phyloP scores from a whole-genome alignment of 768 basidiomycete genomes.

The Amanita brunnescens region DNA sequence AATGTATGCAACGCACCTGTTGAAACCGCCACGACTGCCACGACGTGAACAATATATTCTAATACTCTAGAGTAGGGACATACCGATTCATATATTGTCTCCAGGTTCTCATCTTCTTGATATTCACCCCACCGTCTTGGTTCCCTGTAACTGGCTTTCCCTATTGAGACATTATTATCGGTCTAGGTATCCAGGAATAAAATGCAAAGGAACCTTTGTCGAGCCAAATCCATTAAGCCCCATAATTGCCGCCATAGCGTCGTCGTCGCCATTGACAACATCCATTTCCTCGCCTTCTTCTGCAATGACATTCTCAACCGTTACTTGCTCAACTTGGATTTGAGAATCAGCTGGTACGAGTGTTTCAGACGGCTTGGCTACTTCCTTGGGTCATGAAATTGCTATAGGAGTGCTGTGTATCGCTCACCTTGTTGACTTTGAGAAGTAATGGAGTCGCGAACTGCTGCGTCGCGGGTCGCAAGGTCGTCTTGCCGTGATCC shows the following conservation, averaged over 20 bases:
- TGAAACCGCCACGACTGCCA: conserved; percentile 73
- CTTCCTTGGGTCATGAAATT: neutral
- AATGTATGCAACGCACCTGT: conserved; percentile 44
- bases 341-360: neutral
- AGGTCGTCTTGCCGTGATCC: conserved; percentile 6
- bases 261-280: conserved; percentile 56
- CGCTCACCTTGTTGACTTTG: neutral
- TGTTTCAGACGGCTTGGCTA: neutral
- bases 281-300: conserved; percentile 47
- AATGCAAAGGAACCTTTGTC: conserved; percentile 56
- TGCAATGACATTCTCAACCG: conserved; percentile 11
- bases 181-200: neutral
- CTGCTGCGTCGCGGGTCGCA: neutral
- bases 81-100: conserved; percentile 98
- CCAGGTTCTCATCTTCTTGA: conserved; percentile 88
- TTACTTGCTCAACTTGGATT: neutral
- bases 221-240: conserved; percentile 81
- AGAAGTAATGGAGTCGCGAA: neutral
- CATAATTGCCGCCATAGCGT: conserved; percentile 86
- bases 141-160: conserved; percentile 78
- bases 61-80: conserved; percentile 8
- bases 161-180: conserved; percentile 26
- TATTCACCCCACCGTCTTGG: conserved; percentile 55
- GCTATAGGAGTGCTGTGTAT: neutral
- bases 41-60: conserved; percentile 4